phyloP scores from a whole-genome alignment of 163 green algal species.

The Scenedesmus sp. region DNA sequence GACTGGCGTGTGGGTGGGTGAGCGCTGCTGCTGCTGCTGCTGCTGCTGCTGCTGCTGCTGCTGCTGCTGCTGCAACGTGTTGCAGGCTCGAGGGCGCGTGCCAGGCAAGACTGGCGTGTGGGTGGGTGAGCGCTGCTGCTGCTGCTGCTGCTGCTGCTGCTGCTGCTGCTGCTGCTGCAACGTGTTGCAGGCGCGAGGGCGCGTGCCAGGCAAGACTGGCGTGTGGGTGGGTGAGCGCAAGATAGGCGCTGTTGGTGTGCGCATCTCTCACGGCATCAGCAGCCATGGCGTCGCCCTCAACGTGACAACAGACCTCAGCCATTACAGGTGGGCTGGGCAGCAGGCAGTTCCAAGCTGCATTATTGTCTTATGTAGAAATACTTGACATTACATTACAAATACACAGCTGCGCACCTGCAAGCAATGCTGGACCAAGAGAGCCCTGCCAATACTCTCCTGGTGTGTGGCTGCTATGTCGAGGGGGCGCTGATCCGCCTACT shows the following conservation, averaged over 20 bases:
- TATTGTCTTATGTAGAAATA: background rate
- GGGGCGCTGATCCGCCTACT: too few relatives aligned
- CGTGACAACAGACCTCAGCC: slow-evolving; percentile 68
- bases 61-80: background rate
- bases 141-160: background rate
- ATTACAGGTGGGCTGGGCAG: slow-evolving; percentile 54
- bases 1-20: too few relatives aligned
- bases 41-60: background rate
- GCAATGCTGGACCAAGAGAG: too few relatives aligned
- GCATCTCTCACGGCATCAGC: slow-evolving; percentile 86
- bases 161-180: background rate
- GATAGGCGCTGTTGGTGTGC: slow-evolving; percentile 92
- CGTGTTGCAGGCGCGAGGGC: slow-evolving; percentile 69
- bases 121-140: background rate
- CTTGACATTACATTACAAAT: too few relatives aligned
- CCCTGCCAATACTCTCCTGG: too few relatives aligned
- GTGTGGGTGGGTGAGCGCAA: slow-evolving; percentile 96
- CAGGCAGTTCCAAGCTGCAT: background rate
- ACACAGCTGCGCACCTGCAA: too few relatives aligned
- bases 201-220: slow-evolving; percentile 83
- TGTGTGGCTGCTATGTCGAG: too few relatives aligned
- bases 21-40: too few relatives aligned
- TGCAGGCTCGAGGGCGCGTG: too few relatives aligned
- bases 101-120: too few relatives aligned
- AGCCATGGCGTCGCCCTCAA: slow-evolving; percentile 86